Evolutionary conservation across 2,329 filamentous ascomycete genomes (phyloP), one percentile per base, ranked within the genome.

Genomic region (Fusarium circinatum): DNA sequence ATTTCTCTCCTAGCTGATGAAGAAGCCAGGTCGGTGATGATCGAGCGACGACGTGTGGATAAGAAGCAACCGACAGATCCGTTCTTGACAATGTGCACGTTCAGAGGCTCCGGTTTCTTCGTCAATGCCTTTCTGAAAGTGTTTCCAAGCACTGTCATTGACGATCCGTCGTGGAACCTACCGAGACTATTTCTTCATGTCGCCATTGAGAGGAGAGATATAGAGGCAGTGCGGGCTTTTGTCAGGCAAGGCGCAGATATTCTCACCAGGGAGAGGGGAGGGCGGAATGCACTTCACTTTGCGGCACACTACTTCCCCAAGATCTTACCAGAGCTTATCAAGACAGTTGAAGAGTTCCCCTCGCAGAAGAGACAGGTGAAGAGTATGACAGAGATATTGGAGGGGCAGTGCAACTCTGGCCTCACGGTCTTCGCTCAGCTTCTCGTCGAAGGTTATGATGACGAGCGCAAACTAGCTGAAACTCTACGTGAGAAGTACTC

Each of bases 181-280:
- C 42, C 51, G 1, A 1, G 60, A 6, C 9, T 24, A 3, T 63
- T 63, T 22, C 52, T 63, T 0, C 60, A 63, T 17, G n/a, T 58
- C 0, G 42, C 42, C 1, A 63, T 58, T 7, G 60, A 63, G 12
- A 11, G 60, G 3, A 55, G 60, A n/a, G 44, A 47, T 8, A 17
- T 48, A 0, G 42, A 28, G 2, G 52, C 52, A 0, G 52, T 63
- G 0, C 32, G 41, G 0, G 42, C 32, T 18, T 58, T 63, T 0
- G 26, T 63, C 1, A 9, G n/a, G 7, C 34, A 58, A 4, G 60
- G 52, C 1, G 52, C 60, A 1, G 9, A 41, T 34, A 45, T 63
- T 2, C 60, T 63, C 4, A 47, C 42, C 1, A 49, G 10, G 0
- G 60, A 58, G 18, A 51, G 15, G 5, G 8, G 8, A 26, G 48